A percentile compares a stretch with the other conserved stretches of the same genome.
Evolutionary conservation across 192 early-diverging fungal genomes (phyloP).

Genomic region (Entomortierella chlamydospora): DNA sequence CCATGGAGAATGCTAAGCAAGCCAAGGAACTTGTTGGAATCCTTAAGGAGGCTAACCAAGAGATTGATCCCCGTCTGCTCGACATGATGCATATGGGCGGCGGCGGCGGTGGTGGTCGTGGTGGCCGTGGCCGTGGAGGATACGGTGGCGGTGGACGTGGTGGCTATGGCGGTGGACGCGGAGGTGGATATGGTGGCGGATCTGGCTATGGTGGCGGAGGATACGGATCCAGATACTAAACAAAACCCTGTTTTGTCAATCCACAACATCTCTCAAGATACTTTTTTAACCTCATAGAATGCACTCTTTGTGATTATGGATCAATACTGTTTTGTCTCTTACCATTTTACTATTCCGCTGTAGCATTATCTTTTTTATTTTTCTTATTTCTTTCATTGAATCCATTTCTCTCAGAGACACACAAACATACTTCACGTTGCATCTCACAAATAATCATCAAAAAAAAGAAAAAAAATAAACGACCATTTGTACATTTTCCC

Average conservation of each 20-base stretch:
- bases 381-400: no score
- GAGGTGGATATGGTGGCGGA: conserved; percentile 58
- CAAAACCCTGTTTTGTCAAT: not conserved
- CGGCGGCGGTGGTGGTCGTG: conserved; percentile 46
- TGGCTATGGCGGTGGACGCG: conserved; percentile 63
- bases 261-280: not conserved
- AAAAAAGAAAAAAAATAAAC: no score
- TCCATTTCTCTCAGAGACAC: no score
- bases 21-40: conserved; percentile 89
- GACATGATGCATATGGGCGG: conserved; percentile 68
- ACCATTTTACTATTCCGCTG: no score
- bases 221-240: conserved; percentile 53
- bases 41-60: conserved; percentile 91
- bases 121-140: conserved; percentile 46
- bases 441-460: no score
- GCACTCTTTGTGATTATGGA: no score
- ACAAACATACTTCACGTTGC: no score
- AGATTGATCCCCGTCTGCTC: conserved; percentile 82
- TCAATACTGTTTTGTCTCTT: not conserved
- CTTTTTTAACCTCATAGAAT: no score
- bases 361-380: no score
- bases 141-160: conserved; percentile 49
- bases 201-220: conserved; percentile 26
- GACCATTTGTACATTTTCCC: no score
- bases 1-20: conserved; percentile 84